Percentiles rank a stretch among this genome's conserved stretches.
These are phyloP conservation scores for Coemansia nantahalensis DNA, from an alignment of 192 early-diverging fungal species.

Conservation along the genomic window DNA sequence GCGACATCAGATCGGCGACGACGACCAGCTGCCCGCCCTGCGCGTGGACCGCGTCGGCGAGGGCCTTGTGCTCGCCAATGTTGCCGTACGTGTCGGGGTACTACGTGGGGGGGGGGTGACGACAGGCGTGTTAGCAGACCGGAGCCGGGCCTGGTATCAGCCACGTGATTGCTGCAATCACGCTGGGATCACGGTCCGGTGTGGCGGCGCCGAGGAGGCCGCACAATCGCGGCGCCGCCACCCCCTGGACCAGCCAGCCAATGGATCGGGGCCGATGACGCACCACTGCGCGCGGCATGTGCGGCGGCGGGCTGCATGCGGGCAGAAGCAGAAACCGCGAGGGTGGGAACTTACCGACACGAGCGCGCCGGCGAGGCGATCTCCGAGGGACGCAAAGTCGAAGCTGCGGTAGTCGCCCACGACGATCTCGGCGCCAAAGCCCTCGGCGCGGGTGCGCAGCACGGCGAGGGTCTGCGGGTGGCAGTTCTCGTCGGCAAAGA, in stretches of 20 bases:
- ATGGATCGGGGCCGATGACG: not conserved
- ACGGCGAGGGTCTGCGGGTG: slow-evolving; percentile 96
- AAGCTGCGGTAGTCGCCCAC: slow-evolving; percentile 78
- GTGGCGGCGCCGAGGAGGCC: too few relatives aligned
- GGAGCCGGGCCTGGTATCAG: too few relatives aligned
- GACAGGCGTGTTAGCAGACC: not conserved
- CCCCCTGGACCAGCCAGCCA: too few relatives aligned
- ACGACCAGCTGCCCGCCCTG: slow-evolving; percentile 84
- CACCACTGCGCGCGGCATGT: too few relatives aligned
- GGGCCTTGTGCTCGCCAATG: slow-evolving; percentile 77
- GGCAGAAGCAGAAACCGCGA: not conserved
- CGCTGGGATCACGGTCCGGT: too few relatives aligned
- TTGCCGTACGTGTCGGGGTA: slow-evolving; percentile 92
- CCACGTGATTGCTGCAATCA: too few relatives aligned
- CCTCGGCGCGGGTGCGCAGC: slow-evolving; percentile 90
- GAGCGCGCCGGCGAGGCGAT: slow-evolving; percentile 84
- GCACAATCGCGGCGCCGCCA: too few relatives aligned
- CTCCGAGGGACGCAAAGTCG: slow-evolving; percentile 72
- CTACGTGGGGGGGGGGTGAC: too few relatives aligned
- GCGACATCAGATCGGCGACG: slow-evolving; percentile 91
- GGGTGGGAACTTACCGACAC: slow-evolving; percentile 63
- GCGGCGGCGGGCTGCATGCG: too few relatives aligned
- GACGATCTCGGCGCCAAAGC: slow-evolving; percentile 89
- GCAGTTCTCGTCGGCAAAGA: slow-evolving; percentile 91
- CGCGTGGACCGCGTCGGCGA: slow-evolving; percentile 75